Evolutionary conservation across 305 asterid species (phyloP), one percentile per base, ranked within the genome.

Genomic region (Salvia sclarea): DNA sequence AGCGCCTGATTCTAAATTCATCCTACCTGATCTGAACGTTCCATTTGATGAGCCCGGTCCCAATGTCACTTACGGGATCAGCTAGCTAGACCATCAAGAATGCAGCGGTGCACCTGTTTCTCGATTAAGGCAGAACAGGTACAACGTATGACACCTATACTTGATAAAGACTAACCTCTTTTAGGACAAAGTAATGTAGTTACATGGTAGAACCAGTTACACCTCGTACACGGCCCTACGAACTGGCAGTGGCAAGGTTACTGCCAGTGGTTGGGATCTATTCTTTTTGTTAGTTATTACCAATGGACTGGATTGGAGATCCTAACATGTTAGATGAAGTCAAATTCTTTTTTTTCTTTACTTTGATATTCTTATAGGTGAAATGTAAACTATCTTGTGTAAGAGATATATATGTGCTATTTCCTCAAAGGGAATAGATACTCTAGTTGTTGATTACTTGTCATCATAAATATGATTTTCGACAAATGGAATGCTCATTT

Each of bases 11-110:
- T 10, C 70, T 38, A 70, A 66, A 43, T 75, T 80, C 77, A 75
- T 58, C 50, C 83, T 91, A 44, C 97, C 97, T 0, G 97, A 91
- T 75, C 86, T 91, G 57, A 91, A 91, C 72, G 65, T 88, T 35
- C 85, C 86, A 1, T 72, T 87, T 48, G 84, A 80, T 18, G 94
- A 82, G 21, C 68, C 83, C 75, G 61, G 52, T 70, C 16, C 60
- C 5, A 84, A 69, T 13, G 73, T 33, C 17, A 38, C 63, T 4
- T 74, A 85, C 17, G 78, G 84, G 25, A 79, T 79, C 59, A 79
- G 86, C 82, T 54, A 54, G 40, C 40, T 82, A 81, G 75, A 64
- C 21, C 28, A 43, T 66, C 45, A 38, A 44, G 11, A 10, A 5
- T 43, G 56, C 58, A 69, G 9, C 41, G 30, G 16, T 18, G 44